Evolutionary conservation across 1,284 basidiomycete species (phyloP).

Genomic region (Mycena sp.): DNA sequence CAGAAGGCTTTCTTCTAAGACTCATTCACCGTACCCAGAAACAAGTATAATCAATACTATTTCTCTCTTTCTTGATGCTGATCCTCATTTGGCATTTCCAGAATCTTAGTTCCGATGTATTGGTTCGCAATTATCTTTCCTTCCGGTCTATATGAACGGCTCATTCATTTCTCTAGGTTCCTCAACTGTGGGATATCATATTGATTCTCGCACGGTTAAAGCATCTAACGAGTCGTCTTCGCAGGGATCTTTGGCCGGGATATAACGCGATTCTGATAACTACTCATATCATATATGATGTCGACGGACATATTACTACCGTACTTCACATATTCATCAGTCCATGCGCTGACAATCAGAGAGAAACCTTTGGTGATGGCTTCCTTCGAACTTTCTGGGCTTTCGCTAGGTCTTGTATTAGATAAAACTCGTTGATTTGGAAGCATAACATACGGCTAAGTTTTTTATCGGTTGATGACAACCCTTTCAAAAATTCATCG

Average conservation of each 20-base stretch:
- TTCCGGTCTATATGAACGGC: slow-evolving; percentile 15
- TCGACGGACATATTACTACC: slow-evolving; percentile 5
- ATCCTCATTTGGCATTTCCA: slow-evolving; percentile 35
- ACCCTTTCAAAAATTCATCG: slow-evolving; percentile 18
- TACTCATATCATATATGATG: not conserved
- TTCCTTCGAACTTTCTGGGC: slow-evolving; percentile 26
- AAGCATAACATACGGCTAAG: slow-evolving; percentile 9
- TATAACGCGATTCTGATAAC: slow-evolving; percentile 73
- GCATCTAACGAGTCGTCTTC: slow-evolving; percentile 10
- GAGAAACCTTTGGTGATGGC: slow-evolving; percentile 21
- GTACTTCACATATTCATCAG: slow-evolving; percentile 1
- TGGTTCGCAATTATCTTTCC: slow-evolving; percentile 57
- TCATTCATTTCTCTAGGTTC: slow-evolving; percentile 50
- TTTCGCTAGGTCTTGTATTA: slow-evolving; percentile 6
- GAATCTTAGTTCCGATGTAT: slow-evolving; percentile 77
- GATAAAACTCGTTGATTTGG: not conserved
- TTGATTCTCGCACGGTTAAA: not conserved
- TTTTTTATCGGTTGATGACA: not conserved
- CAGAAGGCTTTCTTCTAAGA: not conserved
- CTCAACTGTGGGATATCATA: slow-evolving; percentile 57
- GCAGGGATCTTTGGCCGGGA: slow-evolving; percentile 84
- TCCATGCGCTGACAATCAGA: slow-evolving; percentile 8
- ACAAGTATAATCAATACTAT: slow-evolving; percentile 57
- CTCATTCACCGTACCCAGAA: slow-evolving; percentile 40
- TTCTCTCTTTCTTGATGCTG: slow-evolving; percentile 8